Percentiles rank a stretch among this genome's conserved stretches.
phyloP scores from a whole-genome alignment of 345 rosid genomes.

The Eucalyptus polyanthemos region DNA sequence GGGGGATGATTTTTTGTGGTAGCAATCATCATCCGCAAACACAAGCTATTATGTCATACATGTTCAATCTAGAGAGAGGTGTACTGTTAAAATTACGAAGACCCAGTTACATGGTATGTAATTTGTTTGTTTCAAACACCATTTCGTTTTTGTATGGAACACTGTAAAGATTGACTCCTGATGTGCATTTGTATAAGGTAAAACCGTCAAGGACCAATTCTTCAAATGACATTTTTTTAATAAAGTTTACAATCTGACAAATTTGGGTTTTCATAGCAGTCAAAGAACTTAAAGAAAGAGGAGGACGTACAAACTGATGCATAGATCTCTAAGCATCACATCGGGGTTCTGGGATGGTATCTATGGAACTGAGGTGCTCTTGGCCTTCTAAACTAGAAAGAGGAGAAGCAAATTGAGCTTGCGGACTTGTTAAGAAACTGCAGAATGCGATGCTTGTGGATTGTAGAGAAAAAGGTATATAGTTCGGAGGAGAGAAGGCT shows the following conservation, averaged over 20 bases:
- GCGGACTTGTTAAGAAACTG: background rate
- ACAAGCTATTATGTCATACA: background rate
- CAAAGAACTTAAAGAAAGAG: background rate
- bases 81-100: background rate
- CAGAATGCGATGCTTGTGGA: background rate
- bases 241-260: background rate
- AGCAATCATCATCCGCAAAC: background rate
- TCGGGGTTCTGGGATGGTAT: background rate
- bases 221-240: background rate
- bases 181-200: background rate
- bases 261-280: background rate
- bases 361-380: background rate
- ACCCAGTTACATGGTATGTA: background rate
- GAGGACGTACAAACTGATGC: background rate
- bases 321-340: background rate
- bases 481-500: background rate
- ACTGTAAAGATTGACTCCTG: background rate
- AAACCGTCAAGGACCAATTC: background rate
- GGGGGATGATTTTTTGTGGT: constrained; percentile 43
- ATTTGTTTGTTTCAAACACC: background rate
- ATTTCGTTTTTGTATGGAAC: background rate
- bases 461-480: background rate
- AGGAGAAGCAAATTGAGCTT: background rate
- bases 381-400: background rate
- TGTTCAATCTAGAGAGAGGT: background rate